phyloP scores from a whole-genome alignment of 1,284 basidiomycete species.

The Testicularia cyperi region DNA sequence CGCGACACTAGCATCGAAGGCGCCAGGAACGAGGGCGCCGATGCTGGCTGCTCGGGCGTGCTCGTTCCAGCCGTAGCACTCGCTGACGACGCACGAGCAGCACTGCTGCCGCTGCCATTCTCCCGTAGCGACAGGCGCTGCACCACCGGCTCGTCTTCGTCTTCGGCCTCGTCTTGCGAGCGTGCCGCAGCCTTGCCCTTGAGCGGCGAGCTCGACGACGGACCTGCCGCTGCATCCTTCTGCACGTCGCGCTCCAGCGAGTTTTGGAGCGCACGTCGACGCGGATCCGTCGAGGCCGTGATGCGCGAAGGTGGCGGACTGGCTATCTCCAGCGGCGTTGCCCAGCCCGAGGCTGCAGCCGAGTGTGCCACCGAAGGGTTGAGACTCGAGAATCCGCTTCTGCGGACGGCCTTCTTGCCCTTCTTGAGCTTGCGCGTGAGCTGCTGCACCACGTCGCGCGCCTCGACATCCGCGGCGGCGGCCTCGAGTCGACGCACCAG shows the following conservation, averaged over 20 bases:
- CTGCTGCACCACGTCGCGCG: slow-evolving; percentile 31
- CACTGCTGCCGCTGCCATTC: no score
- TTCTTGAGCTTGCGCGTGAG: slow-evolving; percentile 33
- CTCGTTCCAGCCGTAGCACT: background rate
- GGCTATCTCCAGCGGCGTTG: slow-evolving; percentile 27
- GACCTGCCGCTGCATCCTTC: slow-evolving; percentile 6
- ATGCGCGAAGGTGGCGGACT: slow-evolving; percentile 38
- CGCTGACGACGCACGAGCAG: background rate
- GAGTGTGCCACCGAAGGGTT: slow-evolving; percentile 26
- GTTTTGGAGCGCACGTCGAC: slow-evolving; percentile 35
- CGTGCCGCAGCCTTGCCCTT: slow-evolving; percentile 24
- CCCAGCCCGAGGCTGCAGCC: slow-evolving; percentile 22
- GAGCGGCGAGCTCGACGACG: slow-evolving; percentile 11
- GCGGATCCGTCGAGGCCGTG: slow-evolving; percentile 22
- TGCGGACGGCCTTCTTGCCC: slow-evolving; percentile 21
- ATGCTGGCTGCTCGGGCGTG: slow-evolving; percentile 20
- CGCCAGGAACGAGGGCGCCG: slow-evolving; percentile 21
- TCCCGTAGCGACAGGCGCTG: no score
- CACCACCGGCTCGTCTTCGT: slow-evolving; percentile 1
- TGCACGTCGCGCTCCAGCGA: slow-evolving; percentile 15
- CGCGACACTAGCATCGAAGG: slow-evolving; percentile 22
- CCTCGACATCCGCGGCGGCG: slow-evolving; percentile 34
- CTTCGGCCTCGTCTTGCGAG: slow-evolving; percentile 10
- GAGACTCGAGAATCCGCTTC: slow-evolving; percentile 23
- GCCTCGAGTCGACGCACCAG: slow-evolving; percentile 48